phyloP scores from a whole-genome alignment of 164 flowering plant genomes.

The Warburgia ugandensis region DNA sequence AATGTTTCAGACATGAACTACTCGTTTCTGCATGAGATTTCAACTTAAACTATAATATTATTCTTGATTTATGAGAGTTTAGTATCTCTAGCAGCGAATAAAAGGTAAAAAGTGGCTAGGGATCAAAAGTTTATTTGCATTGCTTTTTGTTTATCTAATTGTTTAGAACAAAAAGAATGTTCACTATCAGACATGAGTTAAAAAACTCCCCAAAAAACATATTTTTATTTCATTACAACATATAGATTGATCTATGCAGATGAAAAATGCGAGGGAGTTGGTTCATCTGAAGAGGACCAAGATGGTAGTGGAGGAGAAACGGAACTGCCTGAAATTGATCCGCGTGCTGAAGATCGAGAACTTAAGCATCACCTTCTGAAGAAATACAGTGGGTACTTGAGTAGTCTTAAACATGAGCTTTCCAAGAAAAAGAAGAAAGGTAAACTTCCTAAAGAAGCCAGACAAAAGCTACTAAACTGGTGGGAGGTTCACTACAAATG shows the following conservation, averaged over 20 bases:
- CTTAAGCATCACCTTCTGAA: slow-evolving; percentile 71
- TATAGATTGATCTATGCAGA: slow-evolving; percentile 24
- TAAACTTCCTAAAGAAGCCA: slow-evolving; percentile 82
- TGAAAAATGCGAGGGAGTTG: slow-evolving; percentile 62
- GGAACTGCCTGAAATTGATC: slow-evolving; percentile 68
- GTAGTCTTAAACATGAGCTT: slow-evolving; percentile 83
- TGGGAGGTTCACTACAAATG: slow-evolving; percentile 92
- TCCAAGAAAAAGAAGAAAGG: slow-evolving; percentile 93
- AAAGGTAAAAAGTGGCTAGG: too few species aligned
- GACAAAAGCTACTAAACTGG: slow-evolving; percentile 83
- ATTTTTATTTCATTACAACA: too few species aligned
- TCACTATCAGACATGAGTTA: too few species aligned
- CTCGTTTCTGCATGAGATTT: too few species aligned
- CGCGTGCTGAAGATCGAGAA: slow-evolving; percentile 77
- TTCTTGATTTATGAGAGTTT: too few species aligned
- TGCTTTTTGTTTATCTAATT: too few species aligned
- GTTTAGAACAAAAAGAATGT: too few species aligned
- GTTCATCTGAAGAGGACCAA: slow-evolving; percentile 79
- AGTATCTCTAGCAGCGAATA: too few species aligned
- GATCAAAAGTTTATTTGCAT: too few species aligned
- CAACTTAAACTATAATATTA: too few species aligned
- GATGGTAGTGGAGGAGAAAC: slow-evolving; percentile 75
- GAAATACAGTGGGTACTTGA: slow-evolving; percentile 83
- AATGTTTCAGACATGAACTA: too few species aligned
- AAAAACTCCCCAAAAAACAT: too few species aligned